Evolutionary conservation across 306 rosid species (phyloP), one percentile per base, ranked within the genome.

Genomic region (Malus fusca): DNA sequence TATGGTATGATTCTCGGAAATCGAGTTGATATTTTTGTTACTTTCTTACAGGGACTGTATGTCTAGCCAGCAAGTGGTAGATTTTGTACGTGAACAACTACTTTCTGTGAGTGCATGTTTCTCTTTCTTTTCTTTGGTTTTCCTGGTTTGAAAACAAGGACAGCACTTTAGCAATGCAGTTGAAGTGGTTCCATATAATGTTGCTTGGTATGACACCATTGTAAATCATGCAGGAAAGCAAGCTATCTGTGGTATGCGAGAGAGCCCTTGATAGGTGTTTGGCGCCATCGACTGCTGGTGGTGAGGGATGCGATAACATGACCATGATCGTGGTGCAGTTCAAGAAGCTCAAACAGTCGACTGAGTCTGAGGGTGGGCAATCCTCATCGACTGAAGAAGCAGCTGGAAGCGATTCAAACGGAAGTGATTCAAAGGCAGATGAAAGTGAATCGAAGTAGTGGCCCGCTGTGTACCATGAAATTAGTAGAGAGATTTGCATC

Each of bases 231-330:
- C 90, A 95, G 99, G 96, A 90, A 85, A 86, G 75, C 25, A 95
- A 78, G 61, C 90, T 90, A 53, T 95, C 99, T 53, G 84, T 42
- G 15, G 96, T 95, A 77, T 90, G 94, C 33, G 99, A 90, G 87
- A 85, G 82, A 84, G 96, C 92, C 79, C 85, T 95, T 23, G 96
- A 95, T 80, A 83, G 66, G 80, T 95, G 99, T 82, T 83, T 95
- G 94, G 99, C 96, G 28, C 98, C 97, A 48, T 87, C 97, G 33
- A 94, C 94, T 4, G 85, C 87, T 15, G 66, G 82, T 59, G 99
- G 99, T 0, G 96, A 89, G 81, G 99, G 99, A 71, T 92, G 99
- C 52, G 99, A 95, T 60, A 95, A 95, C 89, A 95, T 95, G 99
- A 95, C 99, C 67, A 92, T 95, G 96, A 90, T 95, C 77, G 65